Base-by-base conservation (phyloP, 306 rosid species). In the Hippophae rhamnoides region DNA sequence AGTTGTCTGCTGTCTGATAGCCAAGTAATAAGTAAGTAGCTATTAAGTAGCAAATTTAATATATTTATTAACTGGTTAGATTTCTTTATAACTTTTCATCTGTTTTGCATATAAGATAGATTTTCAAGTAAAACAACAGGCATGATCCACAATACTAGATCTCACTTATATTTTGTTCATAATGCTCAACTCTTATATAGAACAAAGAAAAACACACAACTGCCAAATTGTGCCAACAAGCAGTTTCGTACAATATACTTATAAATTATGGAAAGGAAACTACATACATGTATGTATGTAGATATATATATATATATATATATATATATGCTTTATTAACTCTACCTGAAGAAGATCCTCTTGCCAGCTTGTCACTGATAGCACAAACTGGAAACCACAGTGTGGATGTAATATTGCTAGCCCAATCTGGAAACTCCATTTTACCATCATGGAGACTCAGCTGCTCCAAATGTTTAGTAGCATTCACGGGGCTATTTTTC, bases 381-480 rank as follows among this genome's bases (percentile, higher is more conserved):
- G 93, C 93, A 68, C 66, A 70, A 62, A 92, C 50, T 65, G 93
- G 86, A 75, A 92, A 85, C 99, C 99, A 92, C 57, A 92, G 76
- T 76, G 82, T 79, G 78, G 99, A 83, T 61, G 84, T 71, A 57
- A 55, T 57, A 62, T 82, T 80, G 78, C 86, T 92, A 58, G 99
- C 97, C 99, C 99, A 92, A 69, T 80, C 79, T n/a, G 99, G 99
- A 79, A 92, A 86, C 74, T 72, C 86, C 64, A 92, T 75, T 86
- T 79, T 80, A 57, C 87, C 88, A 67, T 77, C 94, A 66, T 6
- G 61, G 57, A 80, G 83, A 65, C 57, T 72, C 76, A 85, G 80
- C 52, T 67, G 70, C 71, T 83, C 89, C 76, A 81, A 68, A 3
- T 71, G 56, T 72, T 81, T 77, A 77, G 70, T 72, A 56, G 54